A percentile compares a stretch with the other conserved stretches of the same genome.
Evolutionary conservation across 2,329 filamentous ascomycete genomes (phyloP).

Genomic region (Microcera coccophila): DNA sequence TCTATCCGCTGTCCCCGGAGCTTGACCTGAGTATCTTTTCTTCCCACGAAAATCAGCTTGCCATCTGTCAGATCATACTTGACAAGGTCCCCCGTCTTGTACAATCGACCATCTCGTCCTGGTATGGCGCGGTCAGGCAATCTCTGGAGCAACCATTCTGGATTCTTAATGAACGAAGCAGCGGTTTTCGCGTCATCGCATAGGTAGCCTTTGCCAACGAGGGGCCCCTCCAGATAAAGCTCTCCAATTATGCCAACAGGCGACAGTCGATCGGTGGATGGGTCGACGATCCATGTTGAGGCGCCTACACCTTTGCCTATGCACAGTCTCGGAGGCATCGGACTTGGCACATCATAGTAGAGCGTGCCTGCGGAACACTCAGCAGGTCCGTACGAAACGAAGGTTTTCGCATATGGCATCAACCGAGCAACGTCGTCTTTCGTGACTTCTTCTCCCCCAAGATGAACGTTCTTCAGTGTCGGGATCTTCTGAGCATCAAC

Average conservation of each 20-base stretch:
- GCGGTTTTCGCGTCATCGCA: conserved; percentile 43
- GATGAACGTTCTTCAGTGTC: conserved; percentile 4
- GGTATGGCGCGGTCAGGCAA: no score
- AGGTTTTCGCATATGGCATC: conserved; percentile 6
- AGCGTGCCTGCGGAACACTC: conserved; percentile 15
- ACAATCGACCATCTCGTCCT: conserved; percentile 27
- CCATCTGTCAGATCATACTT: conserved; percentile 40
- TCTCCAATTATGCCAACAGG: conserved; percentile 35
- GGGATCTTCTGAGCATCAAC: conserved; percentile 12
- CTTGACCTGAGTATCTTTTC: conserved; percentile 28
- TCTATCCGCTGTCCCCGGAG: conserved; percentile 30
- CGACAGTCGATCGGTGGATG: conserved; percentile 23
- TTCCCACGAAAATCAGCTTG: conserved; percentile 41
- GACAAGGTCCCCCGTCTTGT: conserved; percentile 49
- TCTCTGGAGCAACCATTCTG: conserved; percentile 24
- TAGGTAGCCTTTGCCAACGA: conserved; percentile 47
- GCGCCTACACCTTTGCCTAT: neutral
- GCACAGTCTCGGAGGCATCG: no score
- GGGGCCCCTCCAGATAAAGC: conserved; percentile 39
- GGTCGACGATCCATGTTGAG: conserved; percentile 30
- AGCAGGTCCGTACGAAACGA: conserved; percentile 12
- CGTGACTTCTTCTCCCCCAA: conserved; percentile 14
- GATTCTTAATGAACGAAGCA: conserved; percentile 40
- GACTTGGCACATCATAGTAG: neutral
- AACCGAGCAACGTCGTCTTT: conserved; percentile 5